Conservation (phyloP, 2,329 filamentous ascomycete genomes). For the Podosphaera fusca region DNA sequence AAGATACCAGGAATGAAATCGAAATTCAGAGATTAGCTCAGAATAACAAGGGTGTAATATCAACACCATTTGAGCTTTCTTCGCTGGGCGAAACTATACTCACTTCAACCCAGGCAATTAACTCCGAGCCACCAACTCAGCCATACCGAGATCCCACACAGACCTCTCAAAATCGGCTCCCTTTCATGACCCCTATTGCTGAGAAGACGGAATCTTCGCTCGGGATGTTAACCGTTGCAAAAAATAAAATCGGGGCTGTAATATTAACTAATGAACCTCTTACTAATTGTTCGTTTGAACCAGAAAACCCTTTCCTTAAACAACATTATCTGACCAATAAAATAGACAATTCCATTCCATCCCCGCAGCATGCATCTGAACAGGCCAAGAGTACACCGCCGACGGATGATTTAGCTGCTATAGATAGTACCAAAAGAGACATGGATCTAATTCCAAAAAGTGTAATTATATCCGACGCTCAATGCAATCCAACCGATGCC, state of each 20-base stretch:
- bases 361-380: constrained; percentile 16
- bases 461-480: constrained; percentile 55
- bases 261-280: constrained; percentile 41
- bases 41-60: constrained; percentile 23
- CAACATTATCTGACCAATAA: constrained; percentile 11
- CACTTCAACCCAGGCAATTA: constrained; percentile 61
- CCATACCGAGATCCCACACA: constrained; percentile 63
- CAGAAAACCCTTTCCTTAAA: not conserved
- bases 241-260: constrained; percentile 40
- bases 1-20: constrained; percentile 16
- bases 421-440: not conserved
- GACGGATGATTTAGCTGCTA: not conserved
- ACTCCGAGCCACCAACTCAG: constrained; percentile 57
- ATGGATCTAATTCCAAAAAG: constrained; percentile 30
- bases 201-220: constrained; percentile 84
- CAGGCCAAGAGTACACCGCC: not conserved
- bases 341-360: constrained; percentile 23
- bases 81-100: constrained; percentile 34
- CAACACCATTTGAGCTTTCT: constrained; percentile 19
- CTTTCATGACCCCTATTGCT: constrained; percentile 97
- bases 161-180: constrained; percentile 70
- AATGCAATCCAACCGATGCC: constrained; percentile 81
- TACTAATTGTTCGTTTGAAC: not conserved
- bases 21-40: constrained; percentile 17
- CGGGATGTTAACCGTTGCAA: constrained; percentile 32